phyloP scores from a whole-genome alignment of 106 monocot species.

The Phalaenopsis aphrodite region DNA sequence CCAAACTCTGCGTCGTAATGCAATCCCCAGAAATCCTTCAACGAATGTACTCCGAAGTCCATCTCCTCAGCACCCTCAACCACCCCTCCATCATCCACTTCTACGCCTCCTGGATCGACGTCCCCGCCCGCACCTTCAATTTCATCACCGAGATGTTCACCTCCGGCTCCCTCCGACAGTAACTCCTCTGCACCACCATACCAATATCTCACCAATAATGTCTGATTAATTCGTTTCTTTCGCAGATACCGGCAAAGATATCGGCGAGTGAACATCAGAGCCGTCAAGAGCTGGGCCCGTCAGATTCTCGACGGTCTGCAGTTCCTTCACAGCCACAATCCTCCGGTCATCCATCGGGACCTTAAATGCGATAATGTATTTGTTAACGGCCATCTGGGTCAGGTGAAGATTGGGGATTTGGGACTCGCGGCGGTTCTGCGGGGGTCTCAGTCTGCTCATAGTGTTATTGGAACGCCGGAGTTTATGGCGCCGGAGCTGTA shows the following conservation, averaged over 20 bases:
- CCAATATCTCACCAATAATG: background rate
- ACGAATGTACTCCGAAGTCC: constrained; percentile 87
- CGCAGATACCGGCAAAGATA: constrained; percentile 83
- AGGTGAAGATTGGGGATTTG: constrained; percentile 97
- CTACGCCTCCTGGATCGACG: constrained; percentile 75
- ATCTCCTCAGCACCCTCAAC: constrained; percentile 65
- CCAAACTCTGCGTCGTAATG: constrained; percentile 57
- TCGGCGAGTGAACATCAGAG: constrained; percentile 51
- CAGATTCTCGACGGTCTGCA: constrained; percentile 75
- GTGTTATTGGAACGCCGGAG: constrained; percentile 96
- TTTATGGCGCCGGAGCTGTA: constrained; percentile 99
- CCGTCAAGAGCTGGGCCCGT: constrained; percentile 78
- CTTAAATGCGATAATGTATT: constrained; percentile 98
- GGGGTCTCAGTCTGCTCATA: constrained; percentile 64
- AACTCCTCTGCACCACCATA: background rate
- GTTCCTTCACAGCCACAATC: constrained; percentile 74
- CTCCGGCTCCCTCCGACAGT: constrained; percentile 92
- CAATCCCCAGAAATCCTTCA: constrained; percentile 67
- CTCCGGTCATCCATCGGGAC: constrained; percentile 94
- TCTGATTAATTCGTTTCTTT: no score
- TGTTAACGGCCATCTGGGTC: constrained; percentile 85
- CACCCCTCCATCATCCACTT: constrained; percentile 83
- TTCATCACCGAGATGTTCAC: constrained; percentile 99
- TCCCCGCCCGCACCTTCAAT: constrained; percentile 63
- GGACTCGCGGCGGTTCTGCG: constrained; percentile 84